A percentile compares a stretch with the other conserved stretches of the same genome.
Conservation (phyloP, 768 basidiomycete species). For the Tubosaeta sp. region DNA sequence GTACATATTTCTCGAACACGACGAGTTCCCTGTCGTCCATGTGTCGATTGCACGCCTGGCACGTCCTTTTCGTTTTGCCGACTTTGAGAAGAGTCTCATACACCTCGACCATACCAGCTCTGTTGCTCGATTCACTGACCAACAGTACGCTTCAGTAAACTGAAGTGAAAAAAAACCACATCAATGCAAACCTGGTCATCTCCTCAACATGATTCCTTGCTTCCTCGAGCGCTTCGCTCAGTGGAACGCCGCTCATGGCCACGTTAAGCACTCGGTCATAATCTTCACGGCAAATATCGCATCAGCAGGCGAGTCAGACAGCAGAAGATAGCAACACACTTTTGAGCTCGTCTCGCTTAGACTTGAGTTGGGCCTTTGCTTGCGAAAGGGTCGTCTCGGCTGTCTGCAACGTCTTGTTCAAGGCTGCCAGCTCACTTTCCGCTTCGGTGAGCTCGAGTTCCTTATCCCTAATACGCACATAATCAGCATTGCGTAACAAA, state of each 20-base stretch:
- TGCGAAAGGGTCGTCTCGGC: conserved; percentile 59
- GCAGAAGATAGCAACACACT: conserved; percentile 34
- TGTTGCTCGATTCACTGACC: conserved; percentile 18
- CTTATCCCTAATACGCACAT: conserved; percentile 50
- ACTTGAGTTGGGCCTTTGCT: conserved; percentile 55
- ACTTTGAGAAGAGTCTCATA: conserved; percentile 53
- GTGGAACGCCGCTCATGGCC: conserved; percentile 34
- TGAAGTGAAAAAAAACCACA: background rate
- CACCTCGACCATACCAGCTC: conserved; percentile 37
- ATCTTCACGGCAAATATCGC: conserved; percentile 1
- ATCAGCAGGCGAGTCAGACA: background rate
- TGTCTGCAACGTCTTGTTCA: conserved; percentile 57
- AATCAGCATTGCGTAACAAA: background rate
- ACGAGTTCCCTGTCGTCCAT: conserved; percentile 51
- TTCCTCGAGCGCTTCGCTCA: conserved; percentile 48
- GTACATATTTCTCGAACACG: conserved; percentile 69
- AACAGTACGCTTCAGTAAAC: background rate
- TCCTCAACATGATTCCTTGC: conserved; percentile 18
- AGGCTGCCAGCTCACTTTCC: conserved; percentile 32
- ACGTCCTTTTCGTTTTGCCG: conserved; percentile 63
- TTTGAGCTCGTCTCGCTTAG: conserved; percentile 59
- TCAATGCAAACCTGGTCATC: conserved; percentile 14
- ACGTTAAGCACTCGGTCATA: conserved; percentile 45
- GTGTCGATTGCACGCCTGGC: conserved; percentile 71
- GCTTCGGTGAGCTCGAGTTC: conserved; percentile 51